A percentile compares a stretch with the other conserved stretches of the same genome.
phyloP scores from a whole-genome alignment of 805 yeast species.

The Cyberlindnera subsufficiens region DNA sequence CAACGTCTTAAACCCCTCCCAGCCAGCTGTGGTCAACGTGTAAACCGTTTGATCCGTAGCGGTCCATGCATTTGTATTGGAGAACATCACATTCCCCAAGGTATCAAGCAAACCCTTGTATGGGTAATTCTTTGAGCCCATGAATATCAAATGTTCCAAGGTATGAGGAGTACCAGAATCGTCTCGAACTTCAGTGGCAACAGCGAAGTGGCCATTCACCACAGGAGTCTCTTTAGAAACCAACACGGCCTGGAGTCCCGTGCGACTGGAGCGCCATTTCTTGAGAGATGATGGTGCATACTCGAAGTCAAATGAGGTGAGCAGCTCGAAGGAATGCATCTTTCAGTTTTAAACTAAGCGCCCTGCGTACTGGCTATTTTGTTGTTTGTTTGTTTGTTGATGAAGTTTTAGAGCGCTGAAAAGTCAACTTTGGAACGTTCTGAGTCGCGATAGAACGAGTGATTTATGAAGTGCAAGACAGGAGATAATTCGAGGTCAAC shows the following conservation, averaged over 20 bases:
- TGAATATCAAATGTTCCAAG: constrained; percentile 85
- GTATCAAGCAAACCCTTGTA: constrained; percentile 88
- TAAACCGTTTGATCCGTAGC: constrained; percentile 94
- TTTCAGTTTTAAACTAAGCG: background rate
- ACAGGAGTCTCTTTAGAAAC: constrained; percentile 79
- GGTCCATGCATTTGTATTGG: constrained; percentile 95
- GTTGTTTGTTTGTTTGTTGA: too few relatives aligned
- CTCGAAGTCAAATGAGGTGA: constrained; percentile 55
- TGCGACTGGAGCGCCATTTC: constrained; percentile 72
- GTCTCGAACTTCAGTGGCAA: constrained; percentile 84
- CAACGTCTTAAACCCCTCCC: constrained; percentile 84
- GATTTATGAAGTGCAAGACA: too few relatives aligned
- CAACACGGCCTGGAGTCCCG: constrained; percentile 78
- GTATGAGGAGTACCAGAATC: constrained; percentile 96
- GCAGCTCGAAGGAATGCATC: constrained; percentile 29
- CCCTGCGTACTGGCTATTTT: too few relatives aligned
- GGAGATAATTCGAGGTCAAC: too few relatives aligned
- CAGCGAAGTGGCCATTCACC: constrained; percentile 91
- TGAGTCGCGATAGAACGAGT: too few relatives aligned
- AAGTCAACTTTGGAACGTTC: too few relatives aligned
- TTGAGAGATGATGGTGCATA: constrained; percentile 66
- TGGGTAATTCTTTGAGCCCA: constrained; percentile 89
- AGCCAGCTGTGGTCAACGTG: constrained; percentile 87
- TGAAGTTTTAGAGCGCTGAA: too few relatives aligned
- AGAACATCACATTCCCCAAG: constrained; percentile 76